Conservation (phyloP, 768 basidiomycete species). For the Pisolithus orientalis region DNA sequence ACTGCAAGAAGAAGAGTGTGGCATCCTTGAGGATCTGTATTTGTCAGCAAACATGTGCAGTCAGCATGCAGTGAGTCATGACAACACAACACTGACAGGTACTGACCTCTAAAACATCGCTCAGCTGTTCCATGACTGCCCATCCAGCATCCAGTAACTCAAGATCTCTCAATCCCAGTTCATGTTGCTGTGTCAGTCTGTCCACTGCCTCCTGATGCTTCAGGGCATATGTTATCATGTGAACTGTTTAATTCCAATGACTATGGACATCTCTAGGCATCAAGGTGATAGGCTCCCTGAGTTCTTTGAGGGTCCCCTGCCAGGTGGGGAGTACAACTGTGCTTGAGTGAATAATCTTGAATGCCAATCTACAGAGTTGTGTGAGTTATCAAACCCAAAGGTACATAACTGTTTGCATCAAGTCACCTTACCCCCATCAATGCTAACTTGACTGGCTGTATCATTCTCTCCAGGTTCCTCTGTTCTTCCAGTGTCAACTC, state of each 20-base stretch:
- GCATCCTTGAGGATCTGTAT: slow-evolving; percentile 17
- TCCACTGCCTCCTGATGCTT: slow-evolving; percentile 3
- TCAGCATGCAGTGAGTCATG: no score
- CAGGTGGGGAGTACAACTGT: slow-evolving; percentile 20
- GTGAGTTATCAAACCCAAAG: no score
- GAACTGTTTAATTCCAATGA: slow-evolving; percentile 12
- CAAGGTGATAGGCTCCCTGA: neutral
- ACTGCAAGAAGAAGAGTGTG: slow-evolving; percentile 18
- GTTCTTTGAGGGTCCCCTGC: slow-evolving; percentile 5
- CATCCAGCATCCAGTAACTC: no score
- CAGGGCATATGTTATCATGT: slow-evolving; percentile 15
- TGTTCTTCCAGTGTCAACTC: neutral
- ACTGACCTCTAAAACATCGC: no score
- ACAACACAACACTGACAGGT: no score
- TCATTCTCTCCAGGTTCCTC: neutral
- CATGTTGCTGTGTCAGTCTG: no score
- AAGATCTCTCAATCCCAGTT: no score
- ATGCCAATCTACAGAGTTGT: no score
- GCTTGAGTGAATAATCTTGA: slow-evolving; percentile 12
- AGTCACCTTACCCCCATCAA: neutral
- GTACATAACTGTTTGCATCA: no score
- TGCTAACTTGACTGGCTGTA: neutral
- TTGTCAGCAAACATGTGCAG: no score
- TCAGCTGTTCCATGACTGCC: no score
- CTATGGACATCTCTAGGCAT: slow-evolving; percentile 14